phyloP scores from a whole-genome alignment of 2,329 filamentous ascomycete species.

The Paraphoma sp. region DNA sequence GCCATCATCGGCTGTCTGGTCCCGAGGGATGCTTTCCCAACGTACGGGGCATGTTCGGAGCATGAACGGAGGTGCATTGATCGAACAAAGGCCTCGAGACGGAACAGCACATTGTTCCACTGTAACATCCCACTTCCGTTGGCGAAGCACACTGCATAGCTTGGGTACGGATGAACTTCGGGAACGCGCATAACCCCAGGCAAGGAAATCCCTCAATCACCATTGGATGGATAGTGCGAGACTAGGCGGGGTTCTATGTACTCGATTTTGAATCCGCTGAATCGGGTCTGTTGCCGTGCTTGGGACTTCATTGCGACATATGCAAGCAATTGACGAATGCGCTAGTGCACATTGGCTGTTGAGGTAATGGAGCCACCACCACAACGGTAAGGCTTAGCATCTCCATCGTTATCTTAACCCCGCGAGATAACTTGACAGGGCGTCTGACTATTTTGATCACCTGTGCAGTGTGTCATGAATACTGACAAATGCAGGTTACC shows the following conservation, averaged over 20 bases:
- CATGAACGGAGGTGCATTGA: not conserved
- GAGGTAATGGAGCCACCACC: not conserved
- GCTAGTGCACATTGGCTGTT: not conserved
- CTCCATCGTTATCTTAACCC: not conserved
- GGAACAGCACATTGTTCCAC: not conserved
- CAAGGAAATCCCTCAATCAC: slow-evolving; percentile 1
- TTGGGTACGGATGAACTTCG: not conserved
- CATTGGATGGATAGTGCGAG: slow-evolving; percentile 2
- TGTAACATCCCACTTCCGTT: not conserved
- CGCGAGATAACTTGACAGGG: not conserved
- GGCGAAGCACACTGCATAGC: not conserved
- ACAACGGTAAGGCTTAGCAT: not conserved
- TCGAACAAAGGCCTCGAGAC: not conserved
- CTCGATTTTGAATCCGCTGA: not conserved
- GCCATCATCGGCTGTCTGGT: slow-evolving; percentile 11
- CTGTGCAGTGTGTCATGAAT: not conserved
- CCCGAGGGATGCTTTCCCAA: not conserved
- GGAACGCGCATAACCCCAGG: not conserved
- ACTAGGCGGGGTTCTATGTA: not conserved
- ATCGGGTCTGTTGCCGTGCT: slow-evolving; percentile 20
- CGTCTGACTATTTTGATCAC: too few species aligned
- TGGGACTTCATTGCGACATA: slow-evolving; percentile 31
- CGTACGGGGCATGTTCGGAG: slow-evolving; percentile 3
- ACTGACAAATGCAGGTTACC: slow-evolving; percentile 11
- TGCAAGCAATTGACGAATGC: slow-evolving; percentile 12